Base-by-base conservation (phyloP, 441 rosid species). In the Gossypium aridum region DNA sequence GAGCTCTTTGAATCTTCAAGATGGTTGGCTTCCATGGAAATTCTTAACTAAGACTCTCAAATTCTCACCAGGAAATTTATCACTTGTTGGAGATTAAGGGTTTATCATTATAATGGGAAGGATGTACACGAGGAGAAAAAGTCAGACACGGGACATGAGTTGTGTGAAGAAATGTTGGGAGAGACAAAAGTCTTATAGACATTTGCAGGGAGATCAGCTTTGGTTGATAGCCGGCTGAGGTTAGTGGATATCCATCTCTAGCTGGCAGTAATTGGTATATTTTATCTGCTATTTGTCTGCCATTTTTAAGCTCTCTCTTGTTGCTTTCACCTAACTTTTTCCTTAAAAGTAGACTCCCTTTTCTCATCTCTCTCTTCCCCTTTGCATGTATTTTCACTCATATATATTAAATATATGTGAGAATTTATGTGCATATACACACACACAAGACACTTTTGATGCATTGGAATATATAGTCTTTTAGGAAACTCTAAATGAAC, bases 191-290 rank as follows among this genome's bases (percentile, higher is more conserved):
- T 77, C 82, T 73, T 67, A 71, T 34, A 34, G 39, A 34, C 39
- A 34, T 34, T 34, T 34, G 39, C 39, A 34, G 39, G 39, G 9
- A 34, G 39, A 7, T 34, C 39, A 81, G 70, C 47, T 76, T 77
- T 82, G 75, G 80, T 71, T 14, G 77, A 51, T 61, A 62, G 83
- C 89, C 87, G 89, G 87, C 87, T 64, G 77, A 25, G 69, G 45
- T 34, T 34, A 34, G 39, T 34, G 9, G 39, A 34, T 34, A 34
- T 34, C 39, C 39, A 7, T 34, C 39, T 34, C 39, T 34, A 34
- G 16, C 1, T 2, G 70, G 43, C 60, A 23, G 53, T 23, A 45
- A 57, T 17, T 14, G 4, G 22, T 26, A n/a, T 39, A 70, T 54
- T 8, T 13, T 49, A 68, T 54, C 17, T 13, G 31, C 59, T 12